phyloP scores from a whole-genome alignment of 345 rosid genomes.

The Lumnitzera racemosa region DNA sequence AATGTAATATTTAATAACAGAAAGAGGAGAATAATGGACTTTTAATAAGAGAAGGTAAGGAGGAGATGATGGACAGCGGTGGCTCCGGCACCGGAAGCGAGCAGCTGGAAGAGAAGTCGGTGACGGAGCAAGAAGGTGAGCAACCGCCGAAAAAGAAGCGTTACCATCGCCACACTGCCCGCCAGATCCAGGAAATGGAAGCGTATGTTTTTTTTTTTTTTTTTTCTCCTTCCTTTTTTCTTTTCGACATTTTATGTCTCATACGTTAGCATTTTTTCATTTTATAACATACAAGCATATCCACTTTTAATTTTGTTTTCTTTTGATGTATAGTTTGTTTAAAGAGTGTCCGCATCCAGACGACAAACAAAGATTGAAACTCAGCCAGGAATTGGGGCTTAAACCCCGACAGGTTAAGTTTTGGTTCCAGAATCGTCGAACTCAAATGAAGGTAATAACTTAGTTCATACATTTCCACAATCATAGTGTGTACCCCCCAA shows the following conservation, averaged over 20 bases:
- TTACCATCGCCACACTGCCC: constrained; percentile 84
- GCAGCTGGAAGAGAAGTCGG: constrained; percentile 63
- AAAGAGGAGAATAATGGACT: constrained; percentile 63
- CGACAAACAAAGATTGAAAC: constrained; percentile 78
- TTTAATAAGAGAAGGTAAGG: constrained; percentile 32
- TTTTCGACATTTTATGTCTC: not conserved
- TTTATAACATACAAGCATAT: no score
- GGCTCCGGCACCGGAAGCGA: constrained; percentile 92
- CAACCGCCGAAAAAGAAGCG: constrained; percentile 73
- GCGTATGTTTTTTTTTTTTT: constrained; percentile 37
- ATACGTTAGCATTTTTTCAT: no score
- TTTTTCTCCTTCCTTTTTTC: not conserved
- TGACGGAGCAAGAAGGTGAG: constrained; percentile 28
- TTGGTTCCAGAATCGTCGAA: constrained; percentile 98
- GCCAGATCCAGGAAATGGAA: constrained; percentile 98
- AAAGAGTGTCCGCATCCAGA: constrained; percentile 96
- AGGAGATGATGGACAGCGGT: constrained; percentile 62
- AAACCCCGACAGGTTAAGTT: constrained; percentile 97
- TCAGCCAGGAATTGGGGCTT: constrained; percentile 89
- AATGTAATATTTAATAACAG: constrained; percentile 10
- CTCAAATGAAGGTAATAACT: constrained; percentile 77
- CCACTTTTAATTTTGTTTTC: not conserved
- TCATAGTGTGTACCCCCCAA: no score
- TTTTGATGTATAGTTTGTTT: constrained; percentile 49
- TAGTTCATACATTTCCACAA: no score